Conservation (phyloP, 2,329 filamentous ascomycete genomes). For the Ceratocystis diversiconidia region DNA sequence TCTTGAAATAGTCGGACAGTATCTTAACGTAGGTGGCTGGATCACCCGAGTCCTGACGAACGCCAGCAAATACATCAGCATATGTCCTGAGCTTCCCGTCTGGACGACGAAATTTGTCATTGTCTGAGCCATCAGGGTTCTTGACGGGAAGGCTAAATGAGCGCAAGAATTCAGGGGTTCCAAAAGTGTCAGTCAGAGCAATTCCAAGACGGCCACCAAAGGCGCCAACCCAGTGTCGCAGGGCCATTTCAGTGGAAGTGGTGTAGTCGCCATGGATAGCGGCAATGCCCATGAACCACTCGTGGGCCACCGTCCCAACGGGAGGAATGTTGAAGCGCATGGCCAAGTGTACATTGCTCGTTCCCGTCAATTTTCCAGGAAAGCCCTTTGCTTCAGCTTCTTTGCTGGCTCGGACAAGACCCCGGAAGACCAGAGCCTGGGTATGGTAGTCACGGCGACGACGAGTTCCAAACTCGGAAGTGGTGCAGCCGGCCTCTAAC, state of each 20-base stretch:
- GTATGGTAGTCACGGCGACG: slow-evolving; percentile 87
- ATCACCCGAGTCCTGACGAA: slow-evolving; percentile 83
- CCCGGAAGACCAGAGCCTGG: slow-evolving; percentile 79
- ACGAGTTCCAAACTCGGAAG: slow-evolving; percentile 89
- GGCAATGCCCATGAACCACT: slow-evolving; percentile 99
- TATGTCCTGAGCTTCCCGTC: slow-evolving; percentile 46
- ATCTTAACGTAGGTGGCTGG: slow-evolving; percentile 63
- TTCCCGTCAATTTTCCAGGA: slow-evolving; percentile 65
- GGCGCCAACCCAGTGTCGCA: slow-evolving; percentile 79
- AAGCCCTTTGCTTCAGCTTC: slow-evolving; percentile 51
- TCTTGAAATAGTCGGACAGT: slow-evolving; percentile 70
- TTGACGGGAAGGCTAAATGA: slow-evolving; percentile 58
- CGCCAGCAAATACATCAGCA: slow-evolving; percentile 67
- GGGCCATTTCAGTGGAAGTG: slow-evolving; percentile 66
- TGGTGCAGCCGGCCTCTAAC: slow-evolving; percentile 67
- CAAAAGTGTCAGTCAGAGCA: slow-evolving; percentile 91
- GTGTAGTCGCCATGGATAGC: slow-evolving; percentile 79
- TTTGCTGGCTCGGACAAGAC: slow-evolving; percentile 63
- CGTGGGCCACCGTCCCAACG: slow-evolving; percentile 80
- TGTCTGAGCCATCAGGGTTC: slow-evolving; percentile 30
- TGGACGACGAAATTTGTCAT: slow-evolving; percentile 30
- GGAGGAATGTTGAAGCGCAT: slow-evolving; percentile 80
- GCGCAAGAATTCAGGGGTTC: slow-evolving; percentile 74
- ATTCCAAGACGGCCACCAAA: slow-evolving; percentile 79
- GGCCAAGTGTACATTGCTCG: slow-evolving; percentile 92